Evolutionary conservation across 768 basidiomycete genomes (phyloP), one percentile per base, ranked within the genome.

Genomic region (Chalciporus piperatus): DNA sequence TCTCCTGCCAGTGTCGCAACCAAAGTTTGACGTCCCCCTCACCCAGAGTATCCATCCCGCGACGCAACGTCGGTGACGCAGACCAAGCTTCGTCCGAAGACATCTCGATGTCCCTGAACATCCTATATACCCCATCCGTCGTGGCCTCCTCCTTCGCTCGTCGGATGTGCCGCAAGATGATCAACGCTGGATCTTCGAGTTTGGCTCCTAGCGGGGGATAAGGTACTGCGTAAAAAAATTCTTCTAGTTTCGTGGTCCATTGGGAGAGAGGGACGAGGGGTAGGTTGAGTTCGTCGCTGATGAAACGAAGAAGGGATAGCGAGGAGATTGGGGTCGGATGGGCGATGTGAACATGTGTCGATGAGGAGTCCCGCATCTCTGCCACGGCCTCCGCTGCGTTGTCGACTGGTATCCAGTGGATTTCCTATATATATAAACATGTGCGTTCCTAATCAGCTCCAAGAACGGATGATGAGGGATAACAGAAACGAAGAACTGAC

Each of bases 341-440:
- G 0, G 35, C 50, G 39, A 65, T 2, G 33, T 63, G 48, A 30
- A 51, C 45, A 9, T 47, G 48, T 1, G 50, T 11, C 4, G 54
- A 41, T 2, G 8, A 7, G 0, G 60, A 32, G n/a, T 51, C n/a
- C n/a, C 59, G 53, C 60, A 63, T 53, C 32, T 57, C 55, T 4
- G 41, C 41, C 1, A 65, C 47, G 14, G 35, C 64, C 1, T 23
- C 40, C 2, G 64, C 60, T 4, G 55, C 56, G 7, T 17, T 39
- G 41, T 56, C 50, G 1, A 55, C 56, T 2, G 50, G 55, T 16
- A 64, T 23, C 62, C 61, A 64, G 11, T 45, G 38, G 3, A 64
- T 51, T 11, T 27, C 13, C 55, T 55, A 3, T 12, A 22, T 55
- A 3, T 12, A 22, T 22, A 22, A 22, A 22, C 22, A 22, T 22